Base-by-base conservation (phyloP, 768 basidiomycete species). In the Pleurotus tuoliensis region DNA sequence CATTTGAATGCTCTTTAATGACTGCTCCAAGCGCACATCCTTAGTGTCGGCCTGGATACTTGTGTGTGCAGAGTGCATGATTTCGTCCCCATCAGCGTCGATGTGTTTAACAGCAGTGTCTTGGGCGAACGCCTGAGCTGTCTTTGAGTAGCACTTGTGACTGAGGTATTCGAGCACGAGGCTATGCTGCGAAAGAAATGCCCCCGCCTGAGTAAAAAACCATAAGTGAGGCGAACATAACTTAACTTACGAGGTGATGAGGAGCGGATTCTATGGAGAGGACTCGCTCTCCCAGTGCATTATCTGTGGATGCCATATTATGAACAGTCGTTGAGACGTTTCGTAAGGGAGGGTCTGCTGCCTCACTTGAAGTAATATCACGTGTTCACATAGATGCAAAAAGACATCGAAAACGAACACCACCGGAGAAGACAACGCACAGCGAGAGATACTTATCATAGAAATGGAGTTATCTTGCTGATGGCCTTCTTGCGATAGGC, bases 91-190 rank as follows among this genome's bases (percentile, higher is more conserved):
- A 64, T 91, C 88, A 13, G 79, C 78, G 62, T 90, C 85, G 20
- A 87, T 74, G 46, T 84, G 82, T 53, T 77, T 77, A 16, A 85
- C 74, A 6, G 81, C 73, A 57, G 82, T 86, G 51, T 90, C 87
- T 41, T 75, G 73, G 5, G 78, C 76, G 59, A 94, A 90, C 0
- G 84, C 85, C 34, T 76, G 75, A 2, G 89, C 88, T 0, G 92
- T 90, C 39, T 73, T 72, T n/a, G 82, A 81, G 68, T 86, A 90
- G 57, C 86, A 87, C 40, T 82, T 78, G 63, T 92, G 88, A 55
- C 81, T 82, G 1, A 94, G 80, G 65, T 92, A 93, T 62, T 90
- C 85, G 38, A 93, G 73, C 13, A 93, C 86, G 46, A 93, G 71
- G 15, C 78, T 68, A 44, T 84, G 82, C 89, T 91, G 53, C 27